phyloP scores from a whole-genome alignment of 345 rosid genomes.

The Sonneratia alba region DNA sequence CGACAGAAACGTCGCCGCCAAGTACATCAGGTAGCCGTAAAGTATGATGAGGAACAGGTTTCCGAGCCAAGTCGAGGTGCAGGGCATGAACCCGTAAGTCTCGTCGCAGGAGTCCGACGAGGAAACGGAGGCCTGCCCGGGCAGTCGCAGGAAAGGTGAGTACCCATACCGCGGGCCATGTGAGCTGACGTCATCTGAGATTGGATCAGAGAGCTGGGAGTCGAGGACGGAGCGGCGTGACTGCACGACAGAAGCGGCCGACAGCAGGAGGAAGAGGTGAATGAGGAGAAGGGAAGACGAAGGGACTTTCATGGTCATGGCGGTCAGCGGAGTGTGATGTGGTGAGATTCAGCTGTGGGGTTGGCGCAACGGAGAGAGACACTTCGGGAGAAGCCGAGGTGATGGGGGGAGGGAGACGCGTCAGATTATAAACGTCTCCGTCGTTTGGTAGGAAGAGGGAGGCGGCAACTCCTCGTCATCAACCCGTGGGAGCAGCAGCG shows the following conservation, averaged over 20 bases:
- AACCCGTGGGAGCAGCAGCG: neutral
- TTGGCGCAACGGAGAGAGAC: neutral
- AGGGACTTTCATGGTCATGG: slow-evolving; percentile 10
- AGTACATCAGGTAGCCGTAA: slow-evolving; percentile 72
- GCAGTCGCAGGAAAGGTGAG: slow-evolving; percentile 10
- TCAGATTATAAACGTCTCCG: neutral
- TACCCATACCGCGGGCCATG: neutral
- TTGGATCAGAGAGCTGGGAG: slow-evolving; percentile 18
- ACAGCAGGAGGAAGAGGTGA: slow-evolving; percentile 2
- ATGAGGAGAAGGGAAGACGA: slow-evolving; percentile 14
- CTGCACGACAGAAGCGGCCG: slow-evolving; percentile 24
- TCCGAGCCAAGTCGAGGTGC: slow-evolving; percentile 64
- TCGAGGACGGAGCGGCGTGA: slow-evolving; percentile 28
- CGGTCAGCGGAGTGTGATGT: neutral
- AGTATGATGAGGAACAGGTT: slow-evolving; percentile 67
- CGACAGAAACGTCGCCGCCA: slow-evolving; percentile 75
- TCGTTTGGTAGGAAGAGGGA: neutral
- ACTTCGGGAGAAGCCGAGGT: neutral
- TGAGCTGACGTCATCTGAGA: slow-evolving; percentile 48
- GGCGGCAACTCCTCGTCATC: neutral
- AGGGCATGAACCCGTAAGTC: slow-evolving; percentile 93
- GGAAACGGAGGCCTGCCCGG: slow-evolving; percentile 1
- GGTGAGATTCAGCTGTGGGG: neutral
- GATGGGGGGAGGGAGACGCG: neutral
- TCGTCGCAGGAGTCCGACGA: slow-evolving; percentile 51